These are phyloP conservation scores for Chalciporus piperatoides DNA, from an alignment of 1,284 basidiomycete species.

Conservation along the genomic window DNA sequence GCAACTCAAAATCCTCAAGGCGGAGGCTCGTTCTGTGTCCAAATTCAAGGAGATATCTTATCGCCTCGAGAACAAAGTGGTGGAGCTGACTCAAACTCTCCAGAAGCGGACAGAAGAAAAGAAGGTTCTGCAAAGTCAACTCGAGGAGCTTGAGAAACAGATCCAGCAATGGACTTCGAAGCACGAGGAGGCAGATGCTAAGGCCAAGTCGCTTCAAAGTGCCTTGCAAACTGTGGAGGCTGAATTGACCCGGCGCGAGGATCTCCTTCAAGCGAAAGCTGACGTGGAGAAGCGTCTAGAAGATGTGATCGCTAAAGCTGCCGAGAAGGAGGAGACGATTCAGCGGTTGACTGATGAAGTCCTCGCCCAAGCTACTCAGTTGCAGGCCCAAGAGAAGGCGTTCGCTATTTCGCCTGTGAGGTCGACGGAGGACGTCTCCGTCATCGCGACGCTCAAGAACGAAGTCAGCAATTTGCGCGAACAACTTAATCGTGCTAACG, in stretches of 20 bases:
- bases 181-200: slow-evolving; percentile 85
- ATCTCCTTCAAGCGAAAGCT: slow-evolving; percentile 72
- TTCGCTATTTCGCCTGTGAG: slow-evolving; percentile 58
- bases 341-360: slow-evolving; percentile 79
- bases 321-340: slow-evolving; percentile 85
- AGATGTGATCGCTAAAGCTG: slow-evolving; percentile 69
- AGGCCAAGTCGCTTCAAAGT: slow-evolving; percentile 70
- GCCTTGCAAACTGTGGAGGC: slow-evolving; percentile 73
- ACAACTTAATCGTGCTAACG: slow-evolving; percentile 92
- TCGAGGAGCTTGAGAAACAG: slow-evolving; percentile 81
- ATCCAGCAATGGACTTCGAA: slow-evolving; percentile 81
- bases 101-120: slow-evolving; percentile 92
- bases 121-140: slow-evolving; percentile 76
- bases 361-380: slow-evolving; percentile 65
- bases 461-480: slow-evolving; percentile 92
- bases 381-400: slow-evolving; percentile 77
- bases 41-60: slow-evolving; percentile 99
- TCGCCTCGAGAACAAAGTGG: slow-evolving; percentile 97
- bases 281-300: slow-evolving; percentile 83
- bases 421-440: slow-evolving; percentile 76
- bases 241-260: slow-evolving; percentile 73
- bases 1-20: slow-evolving; percentile 78
- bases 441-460: slow-evolving; percentile 85
- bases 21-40: slow-evolving; percentile 93
- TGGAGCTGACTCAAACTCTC: slow-evolving; percentile 95